Evolutionary conservation across 257 asterid genomes (phyloP).

Genomic region (Voacanga thouarsii): DNA sequence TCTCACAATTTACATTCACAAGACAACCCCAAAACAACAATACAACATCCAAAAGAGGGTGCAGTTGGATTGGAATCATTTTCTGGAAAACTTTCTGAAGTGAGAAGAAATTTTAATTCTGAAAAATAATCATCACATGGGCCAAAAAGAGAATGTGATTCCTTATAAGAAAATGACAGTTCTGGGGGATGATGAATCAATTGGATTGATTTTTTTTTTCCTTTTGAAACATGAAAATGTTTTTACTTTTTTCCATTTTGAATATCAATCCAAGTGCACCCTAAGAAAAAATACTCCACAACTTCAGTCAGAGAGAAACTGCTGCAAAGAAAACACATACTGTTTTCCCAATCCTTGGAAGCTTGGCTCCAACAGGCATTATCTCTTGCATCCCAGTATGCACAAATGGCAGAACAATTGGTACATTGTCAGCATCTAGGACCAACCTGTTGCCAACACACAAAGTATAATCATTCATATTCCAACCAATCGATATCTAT

Average conservation of each 20-base stretch:
- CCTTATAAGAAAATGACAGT: too few relatives aligned
- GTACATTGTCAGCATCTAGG: conserved; percentile 71
- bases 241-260: too few relatives aligned
- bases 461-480: not conserved
- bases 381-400: conserved; percentile 89
- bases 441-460: conserved; percentile 52
- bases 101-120: too few relatives aligned
- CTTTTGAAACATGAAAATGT: too few relatives aligned
- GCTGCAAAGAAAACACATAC: conserved; percentile 33
- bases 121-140: too few relatives aligned
- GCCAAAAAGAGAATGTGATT: too few relatives aligned
- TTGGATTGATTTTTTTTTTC: too few relatives aligned
- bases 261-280: not conserved
- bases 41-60: not conserved
- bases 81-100: too few relatives aligned
- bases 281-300: not conserved
- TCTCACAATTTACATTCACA: not conserved
- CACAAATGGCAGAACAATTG: conserved; percentile 85
- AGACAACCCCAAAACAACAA: not conserved
- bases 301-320: not conserved
- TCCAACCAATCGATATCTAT: not conserved
- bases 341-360: conserved; percentile 82
- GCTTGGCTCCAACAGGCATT: conserved; percentile 89
- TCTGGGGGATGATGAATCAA: too few relatives aligned
- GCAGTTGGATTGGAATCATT: too few relatives aligned